Percentiles rank a stretch among this genome's conserved stretches.
These are phyloP conservation scores for Boletus fagicola DNA, from an alignment of 768 basidiomycete species.

Conservation along the genomic window DNA sequence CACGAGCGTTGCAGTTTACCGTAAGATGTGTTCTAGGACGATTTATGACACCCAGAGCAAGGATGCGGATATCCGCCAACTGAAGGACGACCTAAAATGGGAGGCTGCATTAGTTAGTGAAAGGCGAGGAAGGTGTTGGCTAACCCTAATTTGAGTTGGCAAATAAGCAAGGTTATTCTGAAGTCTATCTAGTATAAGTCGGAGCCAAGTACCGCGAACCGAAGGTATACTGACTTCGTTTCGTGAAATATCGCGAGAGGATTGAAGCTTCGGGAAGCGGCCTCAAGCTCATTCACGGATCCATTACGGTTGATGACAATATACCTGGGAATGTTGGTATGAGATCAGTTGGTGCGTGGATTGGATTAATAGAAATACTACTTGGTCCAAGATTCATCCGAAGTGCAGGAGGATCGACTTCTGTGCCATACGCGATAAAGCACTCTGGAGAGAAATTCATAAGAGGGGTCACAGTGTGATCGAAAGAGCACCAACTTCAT, in stretches of 20 bases:
- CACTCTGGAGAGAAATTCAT: slow-evolving; percentile 39
- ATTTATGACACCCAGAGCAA: slow-evolving; percentile 66
- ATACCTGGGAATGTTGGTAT: slow-evolving; percentile 45
- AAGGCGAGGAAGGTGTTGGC: slow-evolving; percentile 22
- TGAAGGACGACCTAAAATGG: slow-evolving; percentile 59
- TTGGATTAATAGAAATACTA: slow-evolving; percentile 33
- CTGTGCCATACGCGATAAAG: slow-evolving; percentile 71
- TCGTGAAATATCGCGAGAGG: slow-evolving; percentile 69
- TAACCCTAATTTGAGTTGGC: slow-evolving; percentile 63
- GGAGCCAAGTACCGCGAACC: not conserved
- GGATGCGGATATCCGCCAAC: slow-evolving; percentile 67
- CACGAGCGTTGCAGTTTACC: slow-evolving; percentile 66
- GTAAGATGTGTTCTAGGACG: slow-evolving; percentile 53
- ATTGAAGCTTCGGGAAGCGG: slow-evolving; percentile 64
- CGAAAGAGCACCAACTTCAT: slow-evolving; percentile 49
- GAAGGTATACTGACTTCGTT: slow-evolving; percentile 56
- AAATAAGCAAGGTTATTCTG: slow-evolving; percentile 69
- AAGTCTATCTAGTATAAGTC: slow-evolving; percentile 40
- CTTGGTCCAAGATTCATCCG: slow-evolving; percentile 85
- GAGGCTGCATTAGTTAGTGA: slow-evolving; percentile 6
- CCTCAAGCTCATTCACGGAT: slow-evolving; percentile 67
- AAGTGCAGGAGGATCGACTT: slow-evolving; percentile 63
- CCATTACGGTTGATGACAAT: slow-evolving; percentile 75
- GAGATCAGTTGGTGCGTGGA: not conserved
- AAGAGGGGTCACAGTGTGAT: not conserved